phyloP scores from a whole-genome alignment of 805 yeast genomes.

The Saturnispora gosingensis region DNA sequence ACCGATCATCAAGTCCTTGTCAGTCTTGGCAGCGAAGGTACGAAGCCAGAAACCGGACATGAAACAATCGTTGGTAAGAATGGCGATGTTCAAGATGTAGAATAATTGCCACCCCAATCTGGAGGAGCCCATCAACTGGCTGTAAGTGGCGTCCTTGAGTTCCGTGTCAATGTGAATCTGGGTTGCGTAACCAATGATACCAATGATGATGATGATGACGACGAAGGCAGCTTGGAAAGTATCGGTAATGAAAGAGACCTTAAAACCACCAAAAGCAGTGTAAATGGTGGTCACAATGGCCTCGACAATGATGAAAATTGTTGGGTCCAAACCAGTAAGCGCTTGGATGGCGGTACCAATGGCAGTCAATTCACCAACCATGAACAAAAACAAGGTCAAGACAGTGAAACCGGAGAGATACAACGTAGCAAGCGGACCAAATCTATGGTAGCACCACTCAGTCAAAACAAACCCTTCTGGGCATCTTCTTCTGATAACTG shows the following conservation, averaged over 20 bases:
- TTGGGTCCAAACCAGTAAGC: conserved; percentile 67
- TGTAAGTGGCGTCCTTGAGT: conserved; percentile 49
- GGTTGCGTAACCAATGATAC: conserved; percentile 71
- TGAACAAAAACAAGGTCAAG: conserved; percentile 73
- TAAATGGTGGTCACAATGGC: conserved; percentile 82
- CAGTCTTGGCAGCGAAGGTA: conserved; percentile 78
- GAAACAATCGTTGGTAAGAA: conserved; percentile 83
- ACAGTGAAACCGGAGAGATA: conserved; percentile 76
- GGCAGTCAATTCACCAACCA: conserved; percentile 83
- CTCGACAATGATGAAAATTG: conserved; percentile 76
- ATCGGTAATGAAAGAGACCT: conserved; percentile 81
- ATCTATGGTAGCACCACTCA: conserved; percentile 87
- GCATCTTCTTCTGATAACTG: conserved; percentile 63
- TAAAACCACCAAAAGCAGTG: conserved; percentile 83
- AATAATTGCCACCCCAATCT: conserved; percentile 83
- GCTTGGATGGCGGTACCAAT: conserved; percentile 68
- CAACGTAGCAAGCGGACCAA: conserved; percentile 61
- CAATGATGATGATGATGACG: conserved; percentile 54
- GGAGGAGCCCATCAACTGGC: conserved; percentile 55
- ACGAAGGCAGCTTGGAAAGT: conserved; percentile 75
- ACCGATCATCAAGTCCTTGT: conserved; percentile 68
- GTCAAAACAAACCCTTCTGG: conserved; percentile 89
- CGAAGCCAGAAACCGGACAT: conserved; percentile 91
- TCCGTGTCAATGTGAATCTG: conserved; percentile 55
- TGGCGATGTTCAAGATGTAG: conserved; percentile 77